Evolutionary conservation across 179 eudicot genomes (phyloP).

Genomic region (Beta lomatogona): DNA sequence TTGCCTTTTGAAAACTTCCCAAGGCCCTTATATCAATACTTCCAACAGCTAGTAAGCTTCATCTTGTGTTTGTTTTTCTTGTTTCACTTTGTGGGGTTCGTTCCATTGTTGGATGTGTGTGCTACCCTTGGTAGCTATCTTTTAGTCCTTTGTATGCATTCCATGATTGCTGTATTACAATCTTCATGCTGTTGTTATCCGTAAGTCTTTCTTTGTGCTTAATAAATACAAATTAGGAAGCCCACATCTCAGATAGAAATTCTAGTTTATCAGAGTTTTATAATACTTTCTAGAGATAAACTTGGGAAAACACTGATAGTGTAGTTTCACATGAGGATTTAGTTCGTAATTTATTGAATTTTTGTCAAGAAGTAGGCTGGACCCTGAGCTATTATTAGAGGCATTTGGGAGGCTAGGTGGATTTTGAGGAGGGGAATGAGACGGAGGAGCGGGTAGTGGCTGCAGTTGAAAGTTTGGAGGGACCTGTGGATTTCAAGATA

Average conservation of each 20-base stretch:
- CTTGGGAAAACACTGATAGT: neutral
- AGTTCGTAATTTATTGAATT: neutral
- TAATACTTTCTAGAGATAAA: neutral
- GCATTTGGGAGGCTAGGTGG: too few species aligned
- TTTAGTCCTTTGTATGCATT: neutral
- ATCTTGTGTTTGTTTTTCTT: neutral
- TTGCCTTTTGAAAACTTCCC: slow-evolving; percentile 35
- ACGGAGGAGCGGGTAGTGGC: too few species aligned
- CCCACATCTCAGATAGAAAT: neutral
- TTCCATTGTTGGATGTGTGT: neutral
- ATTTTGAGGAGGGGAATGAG: too few species aligned
- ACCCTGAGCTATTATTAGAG: too few species aligned
- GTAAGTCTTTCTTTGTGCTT: neutral
- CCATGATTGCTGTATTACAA: neutral
- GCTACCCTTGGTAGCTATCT: neutral
- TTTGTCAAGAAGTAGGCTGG: neutral
- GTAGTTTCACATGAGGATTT: neutral
- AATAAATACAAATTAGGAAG: neutral
- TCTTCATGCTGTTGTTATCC: neutral
- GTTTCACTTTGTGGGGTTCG: neutral
- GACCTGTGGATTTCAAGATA: too few species aligned
- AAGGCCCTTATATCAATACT: slow-evolving; percentile 57
- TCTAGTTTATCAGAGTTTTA: neutral
- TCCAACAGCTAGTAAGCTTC: slow-evolving; percentile 70
- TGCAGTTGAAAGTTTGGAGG: too few species aligned